Evolutionary conservation across 768 basidiomycete genomes (phyloP).

Genomic region (Mycena capillaripes): DNA sequence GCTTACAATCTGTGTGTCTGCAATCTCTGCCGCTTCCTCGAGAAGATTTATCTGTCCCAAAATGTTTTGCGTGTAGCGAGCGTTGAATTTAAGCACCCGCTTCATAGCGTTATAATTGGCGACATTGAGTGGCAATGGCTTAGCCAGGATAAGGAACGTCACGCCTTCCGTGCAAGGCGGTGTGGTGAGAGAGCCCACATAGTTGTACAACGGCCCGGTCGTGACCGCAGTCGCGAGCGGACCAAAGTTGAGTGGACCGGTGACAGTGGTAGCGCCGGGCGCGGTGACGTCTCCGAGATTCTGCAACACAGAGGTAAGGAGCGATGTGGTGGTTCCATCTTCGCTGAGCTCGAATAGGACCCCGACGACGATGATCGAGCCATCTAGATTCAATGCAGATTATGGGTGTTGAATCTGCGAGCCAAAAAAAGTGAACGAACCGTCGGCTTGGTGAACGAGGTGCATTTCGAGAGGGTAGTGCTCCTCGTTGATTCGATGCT

Average conservation of each 20-base stretch:
- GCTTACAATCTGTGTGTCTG: neutral
- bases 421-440: neutral
- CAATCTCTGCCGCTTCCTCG: neutral
- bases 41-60: constrained; percentile 5
- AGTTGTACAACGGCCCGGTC: neutral
- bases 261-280: neutral
- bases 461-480: constrained; percentile 29
- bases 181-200: constrained; percentile 15
- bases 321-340: neutral
- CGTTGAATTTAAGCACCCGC: constrained; percentile 18
- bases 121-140: constrained; percentile 7
- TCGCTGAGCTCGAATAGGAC: constrained; percentile 2
- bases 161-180: constrained; percentile 14
- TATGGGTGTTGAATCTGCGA: neutral
- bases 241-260: neutral
- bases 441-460: constrained; percentile 3
- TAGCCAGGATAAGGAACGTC: constrained; percentile 6
- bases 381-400: neutral
- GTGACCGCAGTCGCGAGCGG: neutral
- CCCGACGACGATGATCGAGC: constrained; percentile 2
- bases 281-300: neutral
- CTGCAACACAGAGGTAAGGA: neutral
- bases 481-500: constrained; percentile 17
- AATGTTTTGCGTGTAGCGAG: constrained; percentile 24
- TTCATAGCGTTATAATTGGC: neutral